phyloP scores from a whole-genome alignment of 177 flowering plant genomes.

The Vitis hybrid region DNA sequence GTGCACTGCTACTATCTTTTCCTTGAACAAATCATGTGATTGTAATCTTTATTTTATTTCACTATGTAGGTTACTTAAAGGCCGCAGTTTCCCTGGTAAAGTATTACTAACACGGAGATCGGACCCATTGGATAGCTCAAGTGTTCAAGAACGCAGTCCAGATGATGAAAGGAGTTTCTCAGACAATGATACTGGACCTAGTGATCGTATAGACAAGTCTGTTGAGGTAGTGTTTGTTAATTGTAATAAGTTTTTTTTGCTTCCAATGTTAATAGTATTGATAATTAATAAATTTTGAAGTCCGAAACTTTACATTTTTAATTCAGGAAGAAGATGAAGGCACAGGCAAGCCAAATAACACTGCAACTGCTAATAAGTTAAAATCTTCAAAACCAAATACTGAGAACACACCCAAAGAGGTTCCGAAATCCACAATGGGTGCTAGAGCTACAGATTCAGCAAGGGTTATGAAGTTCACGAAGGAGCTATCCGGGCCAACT shows the following conservation, averaged over 20 bases:
- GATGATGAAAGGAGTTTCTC: conserved; percentile 50
- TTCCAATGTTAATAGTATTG: background rate
- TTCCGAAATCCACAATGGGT: conserved; percentile 50
- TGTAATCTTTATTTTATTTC: background rate
- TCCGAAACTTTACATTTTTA: background rate
- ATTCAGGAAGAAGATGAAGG: conserved; percentile 54
- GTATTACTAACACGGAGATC: conserved; percentile 70
- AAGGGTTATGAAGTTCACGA: conserved; percentile 81
- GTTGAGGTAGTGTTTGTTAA: conserved; percentile 44
- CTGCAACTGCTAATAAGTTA: conserved; percentile 29
- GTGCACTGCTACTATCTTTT: background rate
- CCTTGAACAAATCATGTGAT: background rate
- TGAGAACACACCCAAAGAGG: conserved; percentile 48
- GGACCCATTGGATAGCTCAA: conserved; percentile 49
- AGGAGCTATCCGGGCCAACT: conserved; percentile 69
- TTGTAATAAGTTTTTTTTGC: background rate
- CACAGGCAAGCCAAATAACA: conserved; percentile 29
- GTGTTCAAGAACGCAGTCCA: conserved; percentile 37
- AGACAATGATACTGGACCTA: conserved; percentile 50
- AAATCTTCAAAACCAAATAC: conserved; percentile 37
- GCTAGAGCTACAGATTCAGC: conserved; percentile 93
- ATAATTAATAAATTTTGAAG: background rate
- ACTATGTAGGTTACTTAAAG: conserved; percentile 71
- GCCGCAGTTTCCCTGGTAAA: conserved; percentile 95
- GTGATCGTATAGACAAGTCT: conserved; percentile 37